Base-by-base conservation (phyloP, 768 basidiomycete genomes). In the Rickenella mellea region DNA sequence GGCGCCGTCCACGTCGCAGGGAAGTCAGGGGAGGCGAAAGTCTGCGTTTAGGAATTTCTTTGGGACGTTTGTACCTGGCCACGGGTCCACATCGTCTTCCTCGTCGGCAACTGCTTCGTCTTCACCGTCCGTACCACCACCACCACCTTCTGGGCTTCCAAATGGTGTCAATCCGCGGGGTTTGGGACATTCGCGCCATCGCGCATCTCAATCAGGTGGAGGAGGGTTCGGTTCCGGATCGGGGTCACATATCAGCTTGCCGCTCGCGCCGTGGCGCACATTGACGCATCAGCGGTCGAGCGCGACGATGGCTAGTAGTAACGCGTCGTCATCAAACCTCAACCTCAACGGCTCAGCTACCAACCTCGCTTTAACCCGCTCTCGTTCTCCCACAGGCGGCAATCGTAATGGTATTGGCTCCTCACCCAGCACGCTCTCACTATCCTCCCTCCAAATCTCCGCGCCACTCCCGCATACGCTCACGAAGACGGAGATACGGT, bases 381-480 rank as follows among this genome's bases (percentile, higher is more conserved):
- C 49, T 14, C 49, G 48, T 12, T 50, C 49, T 1, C 14, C 27
- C 24, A 15, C 32, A 15, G 30, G 39, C 49, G 45, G 31, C 12
- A 15, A 26, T 30, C n/a, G n/a, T n/a, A n/a, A n/a, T n/a, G n/a
- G n/a, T n/a, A n/a, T n/a, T n/a, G n/a, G n/a, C n/a, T n/a, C 69
- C 26, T 83, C 80, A 1, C 76, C 83, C 6, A 83, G 83, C 15
- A 64, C 71, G 41, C 77, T 85, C 43, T 85, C 85, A 14, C 65
- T 87, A 27, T 67, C 76, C 48, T 29, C 32, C 19, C 54, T 56
- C 41, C 83, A 74, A 8, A 89, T 90, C 44, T 86, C 83, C 5
- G 55, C 82, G 4, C 87, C 87, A 6, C 71, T 90, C 7, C 70
- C 78, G 5, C 83, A 90, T 55, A 89, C 87, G 9, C 63, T 73